phyloP scores from a whole-genome alignment of 352 stramenopile species.

The Pythium guiyangense region DNA sequence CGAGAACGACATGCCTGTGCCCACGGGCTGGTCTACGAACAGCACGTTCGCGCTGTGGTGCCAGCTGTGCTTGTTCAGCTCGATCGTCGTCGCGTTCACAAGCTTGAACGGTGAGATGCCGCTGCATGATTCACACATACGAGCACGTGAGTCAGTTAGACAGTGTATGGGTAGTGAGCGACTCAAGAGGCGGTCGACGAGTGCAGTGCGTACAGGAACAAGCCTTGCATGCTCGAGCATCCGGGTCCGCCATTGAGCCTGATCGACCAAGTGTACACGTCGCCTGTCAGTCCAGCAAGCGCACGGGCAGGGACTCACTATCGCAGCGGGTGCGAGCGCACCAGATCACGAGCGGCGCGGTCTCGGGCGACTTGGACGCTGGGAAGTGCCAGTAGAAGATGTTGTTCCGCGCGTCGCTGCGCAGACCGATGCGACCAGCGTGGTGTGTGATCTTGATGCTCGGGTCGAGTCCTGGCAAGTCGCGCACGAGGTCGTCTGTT shows the following conservation, averaged over 20 bases:
- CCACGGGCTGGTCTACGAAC: constrained; percentile 83
- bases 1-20: constrained; percentile 73
- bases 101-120: constrained; percentile 71
- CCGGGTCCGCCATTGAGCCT: constrained; percentile 79
- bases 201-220: constrained; percentile 49
- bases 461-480: constrained; percentile 49
- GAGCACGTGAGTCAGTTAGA: too few relatives aligned
- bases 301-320: too few relatives aligned
- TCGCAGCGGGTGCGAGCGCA: too few relatives aligned
- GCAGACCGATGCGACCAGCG: constrained; percentile 51
- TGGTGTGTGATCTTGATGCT: constrained; percentile 56
- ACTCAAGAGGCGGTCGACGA: background rate
- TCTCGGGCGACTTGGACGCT: constrained; percentile 36
- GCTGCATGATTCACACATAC: constrained; percentile 12
- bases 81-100: constrained; percentile 40
- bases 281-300: background rate
- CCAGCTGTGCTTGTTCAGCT: constrained; percentile 71
- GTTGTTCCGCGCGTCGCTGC: constrained; percentile 38
- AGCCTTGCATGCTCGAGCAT: constrained; percentile 77
- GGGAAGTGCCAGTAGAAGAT: constrained; percentile 86
- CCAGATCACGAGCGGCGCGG: constrained; percentile 66
- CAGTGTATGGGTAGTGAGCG: background rate
- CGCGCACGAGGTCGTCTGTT: constrained; percentile 33
- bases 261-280: background rate
- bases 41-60: constrained; percentile 69